phyloP scores from a whole-genome alignment of 1,284 basidiomycete species.

The Leccinum griseonigrum region DNA sequence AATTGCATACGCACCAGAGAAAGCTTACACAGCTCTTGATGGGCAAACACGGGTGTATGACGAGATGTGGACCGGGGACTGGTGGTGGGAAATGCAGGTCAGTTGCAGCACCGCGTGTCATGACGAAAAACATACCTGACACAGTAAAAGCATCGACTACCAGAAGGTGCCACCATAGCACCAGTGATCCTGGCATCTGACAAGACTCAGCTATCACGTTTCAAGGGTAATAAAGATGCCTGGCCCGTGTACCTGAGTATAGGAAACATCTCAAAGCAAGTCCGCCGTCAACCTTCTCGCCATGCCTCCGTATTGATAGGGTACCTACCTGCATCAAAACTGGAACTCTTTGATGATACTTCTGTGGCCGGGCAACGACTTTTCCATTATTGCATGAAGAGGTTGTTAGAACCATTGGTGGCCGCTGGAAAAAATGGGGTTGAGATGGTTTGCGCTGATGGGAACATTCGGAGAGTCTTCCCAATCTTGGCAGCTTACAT shows the following conservation, averaged over 20 bases:
- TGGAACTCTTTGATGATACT: not conserved
- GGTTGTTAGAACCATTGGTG: not conserved
- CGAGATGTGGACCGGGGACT: conserved; percentile 12
- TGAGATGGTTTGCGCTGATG: not conserved
- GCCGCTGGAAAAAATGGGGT: not conserved
- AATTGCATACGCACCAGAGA: conserved; percentile 27
- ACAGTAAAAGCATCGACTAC: not conserved
- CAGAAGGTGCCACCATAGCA: not conserved
- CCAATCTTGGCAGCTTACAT: conserved; percentile 19
- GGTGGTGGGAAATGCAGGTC: conserved; percentile 16
- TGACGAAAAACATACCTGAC: not conserved
- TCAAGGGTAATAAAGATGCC: not conserved
- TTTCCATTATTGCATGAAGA: not conserved
- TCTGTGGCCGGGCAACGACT: not conserved
- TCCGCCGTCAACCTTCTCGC: not conserved
- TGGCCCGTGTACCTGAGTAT: not conserved
- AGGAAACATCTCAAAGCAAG: not conserved
- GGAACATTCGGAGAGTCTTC: conserved; percentile 3
- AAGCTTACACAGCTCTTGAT: not conserved
- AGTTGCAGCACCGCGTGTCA: not conserved
- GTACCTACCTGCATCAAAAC: not conserved
- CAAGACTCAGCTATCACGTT: not conserved
- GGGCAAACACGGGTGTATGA: not conserved
- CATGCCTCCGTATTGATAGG: not conserved
- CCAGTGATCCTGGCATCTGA: not conserved